phyloP scores from a whole-genome alignment of 2,329 filamentous ascomycete species.

The Albifimbria verrucaria region DNA sequence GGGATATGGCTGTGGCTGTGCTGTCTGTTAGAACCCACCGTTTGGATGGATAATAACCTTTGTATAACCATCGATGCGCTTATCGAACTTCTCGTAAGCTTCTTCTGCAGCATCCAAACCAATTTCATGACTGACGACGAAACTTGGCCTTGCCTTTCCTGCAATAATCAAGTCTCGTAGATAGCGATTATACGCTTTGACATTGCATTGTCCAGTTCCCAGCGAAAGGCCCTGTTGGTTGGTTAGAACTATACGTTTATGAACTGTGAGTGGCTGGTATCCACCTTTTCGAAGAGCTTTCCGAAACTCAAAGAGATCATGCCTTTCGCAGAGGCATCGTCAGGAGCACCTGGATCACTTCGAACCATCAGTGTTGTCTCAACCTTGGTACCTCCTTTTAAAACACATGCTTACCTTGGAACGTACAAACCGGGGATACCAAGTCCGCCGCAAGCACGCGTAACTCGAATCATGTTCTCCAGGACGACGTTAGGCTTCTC shows the following conservation, averaged over 20 bases:
- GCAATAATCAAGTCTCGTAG: conserved; percentile 63
- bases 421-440: conserved; percentile 55
- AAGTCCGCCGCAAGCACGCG: conserved; percentile 57
- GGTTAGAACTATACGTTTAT: background rate
- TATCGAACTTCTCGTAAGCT: conserved; percentile 65
- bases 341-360: conserved; percentile 59
- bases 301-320: conserved; percentile 63
- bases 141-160: conserved; percentile 62
- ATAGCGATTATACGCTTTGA: conserved; percentile 66
- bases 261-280: background rate
- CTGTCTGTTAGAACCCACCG: conserved; percentile 37
- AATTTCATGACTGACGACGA: conserved; percentile 64
- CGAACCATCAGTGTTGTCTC: conserved; percentile 28
- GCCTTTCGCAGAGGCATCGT: conserved; percentile 57
- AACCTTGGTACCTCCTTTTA: too few relatives aligned
- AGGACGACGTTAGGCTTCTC: conserved; percentile 62
- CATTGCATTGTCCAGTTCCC: conserved; percentile 64
- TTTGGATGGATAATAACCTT: conserved; percentile 68
- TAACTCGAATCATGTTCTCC: conserved; percentile 62
- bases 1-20: too few relatives aligned
- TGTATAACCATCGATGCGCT: conserved; percentile 62
- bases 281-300: conserved; percentile 65
- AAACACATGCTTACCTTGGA: conserved; percentile 33
- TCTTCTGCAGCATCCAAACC: conserved; percentile 56
- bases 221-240: conserved; percentile 49